Percentiles rank a stretch among this genome's conserved stretches.
These are phyloP conservation scores for Chalaropsis ovoidea DNA, from an alignment of 2,329 filamentous ascomycete genomes.

Conservation along the genomic window DNA sequence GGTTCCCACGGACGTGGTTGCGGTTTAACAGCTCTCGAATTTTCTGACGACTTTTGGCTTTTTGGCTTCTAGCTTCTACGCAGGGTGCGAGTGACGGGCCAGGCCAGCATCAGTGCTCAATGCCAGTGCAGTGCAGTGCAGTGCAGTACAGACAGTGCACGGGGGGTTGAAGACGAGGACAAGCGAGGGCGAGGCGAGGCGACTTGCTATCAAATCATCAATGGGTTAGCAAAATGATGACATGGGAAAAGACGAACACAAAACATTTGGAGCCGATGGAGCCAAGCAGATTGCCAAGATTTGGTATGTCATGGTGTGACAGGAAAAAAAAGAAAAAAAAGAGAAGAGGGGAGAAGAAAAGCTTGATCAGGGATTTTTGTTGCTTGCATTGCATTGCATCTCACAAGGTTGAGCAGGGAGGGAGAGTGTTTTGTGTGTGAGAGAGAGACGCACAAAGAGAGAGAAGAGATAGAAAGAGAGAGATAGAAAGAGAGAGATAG, in stretches of 20 bases:
- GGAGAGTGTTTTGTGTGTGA: neutral
- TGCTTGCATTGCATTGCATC: neutral
- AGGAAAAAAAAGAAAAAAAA: neutral
- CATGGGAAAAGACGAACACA: neutral
- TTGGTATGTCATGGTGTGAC: neutral
- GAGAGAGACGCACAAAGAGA: neutral
- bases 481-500: neutral
- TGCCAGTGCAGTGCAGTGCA: neutral
- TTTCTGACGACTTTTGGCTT: neutral
- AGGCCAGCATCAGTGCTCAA: neutral
- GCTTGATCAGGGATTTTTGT: neutral
- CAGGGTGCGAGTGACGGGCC: neutral
- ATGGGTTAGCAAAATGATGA: neutral
- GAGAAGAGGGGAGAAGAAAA: neutral
- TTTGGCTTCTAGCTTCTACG: neutral
- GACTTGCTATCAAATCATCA: neutral
- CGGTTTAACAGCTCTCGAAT: neutral
- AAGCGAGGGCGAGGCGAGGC: neutral
- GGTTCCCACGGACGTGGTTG: conserved; percentile 1
- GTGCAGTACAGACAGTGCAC: neutral
- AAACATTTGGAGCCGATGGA: neutral
- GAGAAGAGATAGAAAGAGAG: neutral
- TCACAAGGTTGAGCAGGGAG: neutral
- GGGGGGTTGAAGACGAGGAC: neutral
- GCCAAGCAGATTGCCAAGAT: neutral